Evolutionary conservation across 2,329 filamentous ascomycete genomes (phyloP).

Genomic region (Penicillium fuscoglaucum): DNA sequence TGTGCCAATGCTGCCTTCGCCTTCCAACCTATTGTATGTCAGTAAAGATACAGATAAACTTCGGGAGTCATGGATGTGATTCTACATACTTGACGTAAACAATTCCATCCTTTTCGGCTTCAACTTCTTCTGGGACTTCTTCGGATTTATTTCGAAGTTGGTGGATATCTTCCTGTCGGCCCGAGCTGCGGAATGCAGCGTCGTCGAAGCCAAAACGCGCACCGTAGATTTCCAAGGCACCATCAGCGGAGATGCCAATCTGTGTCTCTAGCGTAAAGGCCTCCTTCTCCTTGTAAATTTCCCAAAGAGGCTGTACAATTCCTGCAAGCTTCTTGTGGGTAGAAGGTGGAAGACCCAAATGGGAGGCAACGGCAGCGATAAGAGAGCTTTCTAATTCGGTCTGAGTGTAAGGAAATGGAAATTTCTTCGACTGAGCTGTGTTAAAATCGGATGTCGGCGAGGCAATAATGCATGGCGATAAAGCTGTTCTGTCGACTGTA

Average conservation of each 20-base stretch:
- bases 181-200: conserved; percentile 63
- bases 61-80: too few species aligned
- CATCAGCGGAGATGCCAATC: conserved; percentile 45
- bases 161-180: conserved; percentile 64
- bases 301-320: conserved; percentile 57
- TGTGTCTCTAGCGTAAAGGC: conserved; percentile 61
- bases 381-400: conserved; percentile 49
- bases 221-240: conserved; percentile 52
- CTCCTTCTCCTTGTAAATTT: conserved; percentile 64
- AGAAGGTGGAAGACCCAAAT: conserved; percentile 55
- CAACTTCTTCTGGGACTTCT: conserved; percentile 59
- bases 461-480: conserved; percentile 64
- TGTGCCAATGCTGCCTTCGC: conserved; percentile 68
- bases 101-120: conserved; percentile 69
- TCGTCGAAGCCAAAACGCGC: conserved; percentile 69
- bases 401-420: conserved; percentile 62
- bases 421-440: conserved; percentile 51
- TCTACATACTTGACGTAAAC: conserved; percentile 67
- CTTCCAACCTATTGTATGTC: conserved; percentile 42
- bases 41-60: neutral
- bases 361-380: conserved; percentile 43
- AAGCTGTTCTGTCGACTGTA: conserved; percentile 62
- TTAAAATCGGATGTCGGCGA: conserved; percentile 53
- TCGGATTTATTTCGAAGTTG: conserved; percentile 53
- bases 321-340: conserved; percentile 48